A percentile compares a stretch with the other conserved stretches of the same genome.
phyloP scores from a whole-genome alignment of 495 filamentous ascomycete species.

The Annulohypoxylon moriforme region DNA sequence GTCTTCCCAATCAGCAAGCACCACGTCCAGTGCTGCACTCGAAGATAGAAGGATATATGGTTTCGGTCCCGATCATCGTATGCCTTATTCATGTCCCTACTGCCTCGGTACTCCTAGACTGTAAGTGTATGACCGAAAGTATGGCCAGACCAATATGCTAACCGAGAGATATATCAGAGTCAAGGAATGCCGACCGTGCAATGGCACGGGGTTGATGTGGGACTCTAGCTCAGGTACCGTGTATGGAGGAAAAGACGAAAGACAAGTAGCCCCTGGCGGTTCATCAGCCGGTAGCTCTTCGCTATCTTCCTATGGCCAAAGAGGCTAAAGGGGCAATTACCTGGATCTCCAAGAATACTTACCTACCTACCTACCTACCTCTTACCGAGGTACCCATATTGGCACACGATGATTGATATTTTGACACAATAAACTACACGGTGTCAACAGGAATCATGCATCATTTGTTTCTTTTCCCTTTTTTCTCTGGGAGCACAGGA shows the following conservation, averaged over 20 bases:
- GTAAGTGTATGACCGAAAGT: slow-evolving; percentile 10
- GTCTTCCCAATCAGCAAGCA: slow-evolving; percentile 27
- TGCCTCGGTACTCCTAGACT: slow-evolving; percentile 35
- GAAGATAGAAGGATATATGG: slow-evolving; percentile 36
- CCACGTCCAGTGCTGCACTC: slow-evolving; percentile 1
- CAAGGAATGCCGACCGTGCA: slow-evolving; percentile 28
- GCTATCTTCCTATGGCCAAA: slow-evolving; percentile 24
- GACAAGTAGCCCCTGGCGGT: slow-evolving; percentile 24
- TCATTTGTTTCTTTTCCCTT: neutral
- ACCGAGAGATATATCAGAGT: slow-evolving; percentile 17
- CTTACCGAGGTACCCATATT: neutral
- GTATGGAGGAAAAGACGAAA: slow-evolving; percentile 23
- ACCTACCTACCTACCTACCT: no score
- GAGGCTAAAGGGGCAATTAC: slow-evolving; percentile 2
- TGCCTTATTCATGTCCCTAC: slow-evolving; percentile 36
- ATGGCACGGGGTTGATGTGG: slow-evolving; percentile 36
- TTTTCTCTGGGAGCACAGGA: no score
- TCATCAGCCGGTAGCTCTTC: slow-evolving; percentile 36
- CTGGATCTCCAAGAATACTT: no score
- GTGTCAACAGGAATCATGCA: neutral
- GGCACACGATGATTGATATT: neutral
- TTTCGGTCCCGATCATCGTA: slow-evolving; percentile 29
- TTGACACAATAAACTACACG: neutral
- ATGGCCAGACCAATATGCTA: neutral
- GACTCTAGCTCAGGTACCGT: slow-evolving; percentile 16